Evolutionary conservation across 2,329 filamentous ascomycete genomes (phyloP).

Genomic region (Rhynchosporium graminicola): DNA sequence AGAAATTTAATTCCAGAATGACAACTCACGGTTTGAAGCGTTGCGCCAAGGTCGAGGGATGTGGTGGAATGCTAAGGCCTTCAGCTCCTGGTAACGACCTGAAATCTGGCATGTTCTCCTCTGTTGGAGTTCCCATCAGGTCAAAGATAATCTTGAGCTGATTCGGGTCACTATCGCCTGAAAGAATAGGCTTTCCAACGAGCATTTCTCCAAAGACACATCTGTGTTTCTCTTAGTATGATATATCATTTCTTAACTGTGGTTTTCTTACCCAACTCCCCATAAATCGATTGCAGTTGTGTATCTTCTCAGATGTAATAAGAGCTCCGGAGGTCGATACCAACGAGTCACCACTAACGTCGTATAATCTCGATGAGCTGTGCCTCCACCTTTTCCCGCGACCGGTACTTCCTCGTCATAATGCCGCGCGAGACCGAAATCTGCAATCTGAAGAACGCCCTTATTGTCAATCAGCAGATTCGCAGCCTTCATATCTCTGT

Average conservation of each 20-base stretch:
- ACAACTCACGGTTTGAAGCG: constrained; percentile 69
- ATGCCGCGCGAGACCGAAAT: constrained; percentile 91
- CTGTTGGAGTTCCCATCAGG: constrained; percentile 84
- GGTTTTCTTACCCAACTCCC: constrained; percentile 78
- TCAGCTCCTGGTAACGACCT: constrained; percentile 79
- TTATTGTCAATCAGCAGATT: constrained; percentile 95
- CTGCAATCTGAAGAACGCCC: constrained; percentile 92
- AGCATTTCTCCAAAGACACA: constrained; percentile 99
- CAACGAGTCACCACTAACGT: constrained; percentile 95
- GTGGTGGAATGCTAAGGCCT: constrained; percentile 61
- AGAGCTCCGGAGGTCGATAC: constrained; percentile 92
- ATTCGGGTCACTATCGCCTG: constrained; percentile 84
- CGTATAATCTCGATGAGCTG: constrained; percentile 88
- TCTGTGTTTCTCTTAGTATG: constrained; percentile 46
- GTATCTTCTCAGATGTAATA: constrained; percentile 85
- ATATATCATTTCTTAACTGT: constrained; percentile 13
- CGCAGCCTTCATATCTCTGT: constrained; percentile 98
- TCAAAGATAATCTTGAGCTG: constrained; percentile 95
- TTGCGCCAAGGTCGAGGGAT: constrained; percentile 66
- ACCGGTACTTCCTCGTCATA: constrained; percentile 84
- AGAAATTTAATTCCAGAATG: background rate
- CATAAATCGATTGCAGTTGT: constrained; percentile 98
- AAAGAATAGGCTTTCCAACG: constrained; percentile 85
- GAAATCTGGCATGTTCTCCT: constrained; percentile 93
- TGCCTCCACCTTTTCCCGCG: constrained; percentile 76